Evolutionary conservation across 1,139 yeast genomes (phyloP).

Genomic region (Chernovozyma aurita): DNA sequence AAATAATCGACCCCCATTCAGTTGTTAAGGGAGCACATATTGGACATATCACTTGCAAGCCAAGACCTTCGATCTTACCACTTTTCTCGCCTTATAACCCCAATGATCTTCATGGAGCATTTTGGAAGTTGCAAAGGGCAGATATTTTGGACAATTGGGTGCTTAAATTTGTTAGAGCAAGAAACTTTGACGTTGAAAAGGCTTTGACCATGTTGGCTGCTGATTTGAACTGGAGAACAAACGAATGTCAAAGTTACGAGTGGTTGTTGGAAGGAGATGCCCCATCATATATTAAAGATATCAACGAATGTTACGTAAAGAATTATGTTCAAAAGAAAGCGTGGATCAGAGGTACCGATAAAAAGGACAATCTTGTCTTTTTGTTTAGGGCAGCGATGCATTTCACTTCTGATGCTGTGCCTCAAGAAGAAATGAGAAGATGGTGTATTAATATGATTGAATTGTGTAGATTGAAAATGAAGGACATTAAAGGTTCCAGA

Average conservation of each 20-base stretch:
- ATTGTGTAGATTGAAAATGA: constrained; percentile 31
- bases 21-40: neutral
- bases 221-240: constrained; percentile 36
- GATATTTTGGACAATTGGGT: constrained; percentile 34
- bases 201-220: constrained; percentile 32
- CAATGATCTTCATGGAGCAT: constrained; percentile 22
- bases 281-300: constrained; percentile 26
- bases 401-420: constrained; percentile 32
- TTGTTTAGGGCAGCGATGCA: constrained; percentile 39
- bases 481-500: constrained; percentile 31
- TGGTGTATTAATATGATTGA: constrained; percentile 38
- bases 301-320: constrained; percentile 33
- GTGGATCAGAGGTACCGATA: constrained; percentile 38
- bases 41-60: constrained; percentile 3
- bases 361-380: constrained; percentile 33
- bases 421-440: constrained; percentile 34
- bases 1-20: neutral
- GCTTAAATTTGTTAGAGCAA: constrained; percentile 39
- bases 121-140: constrained; percentile 20
- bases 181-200: constrained; percentile 34
- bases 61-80: constrained; percentile 10
- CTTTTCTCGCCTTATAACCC: constrained; percentile 22
- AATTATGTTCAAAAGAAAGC: constrained; percentile 37
- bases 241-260: constrained; percentile 24
- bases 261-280: constrained; percentile 40